Conservation (phyloP, 2,329 filamentous ascomycete genomes). For the Epichloe amarillans region DNA sequence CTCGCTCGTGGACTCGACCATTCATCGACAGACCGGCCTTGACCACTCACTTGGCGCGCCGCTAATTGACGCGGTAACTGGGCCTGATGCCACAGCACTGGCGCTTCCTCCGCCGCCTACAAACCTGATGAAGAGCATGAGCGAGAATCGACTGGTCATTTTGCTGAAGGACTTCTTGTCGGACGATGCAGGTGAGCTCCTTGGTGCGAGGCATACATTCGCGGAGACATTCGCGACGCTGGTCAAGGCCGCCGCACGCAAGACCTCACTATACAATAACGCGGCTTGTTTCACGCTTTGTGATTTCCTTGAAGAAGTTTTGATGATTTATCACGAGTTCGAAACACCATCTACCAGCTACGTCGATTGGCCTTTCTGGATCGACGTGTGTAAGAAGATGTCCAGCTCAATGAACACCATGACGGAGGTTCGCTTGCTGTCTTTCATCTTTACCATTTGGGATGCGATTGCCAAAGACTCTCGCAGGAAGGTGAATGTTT, state of each 20-base stretch:
- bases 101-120: conserved; percentile 48
- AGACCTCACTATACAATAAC: conserved; percentile 69
- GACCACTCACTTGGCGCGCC: conserved; percentile 31
- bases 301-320: conserved; percentile 74
- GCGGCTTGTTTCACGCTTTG: conserved; percentile 80
- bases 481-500: conserved; percentile 55
- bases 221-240: conserved; percentile 61
- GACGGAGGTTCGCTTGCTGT: conserved; percentile 74
- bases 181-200: conserved; percentile 24
- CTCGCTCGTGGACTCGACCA: conserved; percentile 64
- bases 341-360: conserved; percentile 33
- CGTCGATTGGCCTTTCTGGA: conserved; percentile 75
- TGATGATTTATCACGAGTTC: conserved; percentile 45
- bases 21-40: conserved; percentile 57
- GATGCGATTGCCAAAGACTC: conserved; percentile 53
- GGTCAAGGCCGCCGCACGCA: conserved; percentile 59
- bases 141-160: conserved; percentile 76
- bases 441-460: conserved; percentile 74
- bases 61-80: conserved; percentile 31
- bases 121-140: conserved; percentile 68
- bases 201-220: conserved; percentile 51
- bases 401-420: conserved; percentile 75
- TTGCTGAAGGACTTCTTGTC: conserved; percentile 68
- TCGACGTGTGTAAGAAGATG: conserved; percentile 66
- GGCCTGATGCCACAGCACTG: conserved; percentile 52